Percentiles rank a stretch among this genome's conserved stretches.
phyloP scores from a whole-genome alignment of 768 basidiomycete genomes.

The Agrocybe chaxingu region DNA sequence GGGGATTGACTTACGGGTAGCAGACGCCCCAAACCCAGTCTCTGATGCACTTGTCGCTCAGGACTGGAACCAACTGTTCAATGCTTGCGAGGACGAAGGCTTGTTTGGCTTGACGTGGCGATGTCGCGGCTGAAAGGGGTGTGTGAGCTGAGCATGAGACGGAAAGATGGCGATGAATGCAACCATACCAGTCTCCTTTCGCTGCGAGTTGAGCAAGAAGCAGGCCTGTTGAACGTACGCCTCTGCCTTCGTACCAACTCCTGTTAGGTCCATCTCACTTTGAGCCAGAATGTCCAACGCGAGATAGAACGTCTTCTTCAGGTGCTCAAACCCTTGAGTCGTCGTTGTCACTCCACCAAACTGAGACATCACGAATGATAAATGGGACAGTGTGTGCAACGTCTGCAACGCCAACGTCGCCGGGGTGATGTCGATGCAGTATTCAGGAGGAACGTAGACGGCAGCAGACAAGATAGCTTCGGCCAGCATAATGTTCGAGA shows the following conservation, averaged over 20 bases:
- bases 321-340: conserved; percentile 60
- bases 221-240: conserved; percentile 26
- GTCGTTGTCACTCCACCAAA: conserved; percentile 72
- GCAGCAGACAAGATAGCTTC: conserved; percentile 57
- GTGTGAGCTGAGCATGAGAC: conserved; percentile 2
- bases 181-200: conserved; percentile 21
- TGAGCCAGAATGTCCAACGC: conserved; percentile 69
- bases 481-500: conserved; percentile 65
- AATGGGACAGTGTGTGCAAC: conserved; percentile 57
- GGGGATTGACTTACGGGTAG: conserved; percentile 39
- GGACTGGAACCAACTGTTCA: conserved; percentile 71
- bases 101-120: conserved; percentile 34
- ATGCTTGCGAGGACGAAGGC: conserved; percentile 72
- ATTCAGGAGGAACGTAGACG: conserved; percentile 46
- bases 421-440: conserved; percentile 28
- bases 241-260: conserved; percentile 20
- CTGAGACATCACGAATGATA: conserved; percentile 75
- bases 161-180: not conserved
- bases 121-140: conserved; percentile 16
- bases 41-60: conserved; percentile 52
- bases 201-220: conserved; percentile 21
- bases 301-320: conserved; percentile 73
- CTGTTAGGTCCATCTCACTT: conserved; percentile 23
- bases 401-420: conserved; percentile 50
- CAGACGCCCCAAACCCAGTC: conserved; percentile 58